Conservation (phyloP, 2,329 filamentous ascomycete species). For the Beauveria scarabaeidicola region DNA sequence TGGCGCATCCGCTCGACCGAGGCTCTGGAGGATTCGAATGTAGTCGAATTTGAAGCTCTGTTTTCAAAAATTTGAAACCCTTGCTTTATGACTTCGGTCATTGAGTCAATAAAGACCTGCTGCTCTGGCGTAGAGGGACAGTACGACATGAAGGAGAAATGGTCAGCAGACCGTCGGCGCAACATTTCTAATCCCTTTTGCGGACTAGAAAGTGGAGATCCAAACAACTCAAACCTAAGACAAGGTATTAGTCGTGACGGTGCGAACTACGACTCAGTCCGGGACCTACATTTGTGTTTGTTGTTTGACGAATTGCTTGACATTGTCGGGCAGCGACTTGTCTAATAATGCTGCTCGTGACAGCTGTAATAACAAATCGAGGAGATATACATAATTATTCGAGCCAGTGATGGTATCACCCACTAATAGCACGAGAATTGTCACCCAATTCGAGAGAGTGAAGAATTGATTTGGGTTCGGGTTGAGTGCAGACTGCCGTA, state of each 20-base stretch:
- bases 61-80: slow-evolving; percentile 21
- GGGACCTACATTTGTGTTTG: slow-evolving; percentile 24
- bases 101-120: slow-evolving; percentile 15
- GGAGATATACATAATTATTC: slow-evolving; percentile 27
- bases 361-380: slow-evolving; percentile 28
- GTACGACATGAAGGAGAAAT: slow-evolving; percentile 22
- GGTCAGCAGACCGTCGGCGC: slow-evolving; percentile 15
- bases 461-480: slow-evolving; percentile 23
- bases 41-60: slow-evolving; percentile 13
- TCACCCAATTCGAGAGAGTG: slow-evolving; percentile 28
- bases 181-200: slow-evolving; percentile 20
- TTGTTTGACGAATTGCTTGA: slow-evolving; percentile 22
- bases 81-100: slow-evolving; percentile 18
- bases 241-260: neutral
- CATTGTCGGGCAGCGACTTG: slow-evolving; percentile 11
- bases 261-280: neutral
- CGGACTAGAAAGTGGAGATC: slow-evolving; percentile 20
- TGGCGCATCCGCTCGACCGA: slow-evolving; percentile 24
- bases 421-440: slow-evolving; percentile 29
- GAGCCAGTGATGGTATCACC: slow-evolving; percentile 34
- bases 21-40: slow-evolving; percentile 18
- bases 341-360: slow-evolving; percentile 16
- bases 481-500: slow-evolving; percentile 24
- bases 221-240: slow-evolving; percentile 24
- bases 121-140: slow-evolving; percentile 12